These are phyloP conservation scores for Cladosporium sp. DNA, from an alignment of 2,329 filamentous ascomycete species.

Conservation along the genomic window DNA sequence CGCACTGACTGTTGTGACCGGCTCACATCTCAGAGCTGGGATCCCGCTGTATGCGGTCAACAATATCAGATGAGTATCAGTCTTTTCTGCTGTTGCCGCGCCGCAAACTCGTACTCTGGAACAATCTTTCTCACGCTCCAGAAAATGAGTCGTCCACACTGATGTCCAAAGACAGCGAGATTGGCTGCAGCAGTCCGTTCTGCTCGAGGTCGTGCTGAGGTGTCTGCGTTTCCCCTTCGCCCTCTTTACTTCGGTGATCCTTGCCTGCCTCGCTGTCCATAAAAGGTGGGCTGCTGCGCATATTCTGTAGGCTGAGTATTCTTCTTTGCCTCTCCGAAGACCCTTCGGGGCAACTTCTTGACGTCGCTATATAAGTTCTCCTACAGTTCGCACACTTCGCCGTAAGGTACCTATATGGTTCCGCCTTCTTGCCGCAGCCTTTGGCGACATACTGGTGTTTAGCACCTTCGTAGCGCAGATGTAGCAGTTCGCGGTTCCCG, in stretches of 20 bases:
- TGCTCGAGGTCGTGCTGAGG: not conserved
- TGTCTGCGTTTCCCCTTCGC: not conserved
- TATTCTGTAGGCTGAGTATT: not conserved
- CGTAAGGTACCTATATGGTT: not conserved
- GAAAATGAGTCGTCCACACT: not conserved
- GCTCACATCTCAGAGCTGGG: not conserved
- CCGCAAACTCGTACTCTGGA: not conserved
- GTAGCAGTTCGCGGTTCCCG: not conserved
- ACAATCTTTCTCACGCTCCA: not conserved
- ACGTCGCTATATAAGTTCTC: not conserved
- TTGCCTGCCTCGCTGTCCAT: not conserved
- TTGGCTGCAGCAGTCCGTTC: not conserved
- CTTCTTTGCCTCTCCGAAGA: not conserved
- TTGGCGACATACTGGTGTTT: not conserved
- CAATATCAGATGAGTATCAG: not conserved
- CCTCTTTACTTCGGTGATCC: not conserved
- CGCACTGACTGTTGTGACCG: not conserved
- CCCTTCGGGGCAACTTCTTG: not conserved
- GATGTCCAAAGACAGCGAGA: not conserved
- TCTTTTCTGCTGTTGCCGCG: not conserved
- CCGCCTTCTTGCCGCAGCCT: not conserved
- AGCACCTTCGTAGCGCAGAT: not conserved
- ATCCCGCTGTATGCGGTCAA: not conserved
- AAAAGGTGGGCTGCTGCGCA: not conserved
- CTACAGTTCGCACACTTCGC: not conserved